These are phyloP conservation scores for Xylariaceae sp. DNA, from an alignment of 2,329 filamentous ascomycete species.

Conservation along the genomic window DNA sequence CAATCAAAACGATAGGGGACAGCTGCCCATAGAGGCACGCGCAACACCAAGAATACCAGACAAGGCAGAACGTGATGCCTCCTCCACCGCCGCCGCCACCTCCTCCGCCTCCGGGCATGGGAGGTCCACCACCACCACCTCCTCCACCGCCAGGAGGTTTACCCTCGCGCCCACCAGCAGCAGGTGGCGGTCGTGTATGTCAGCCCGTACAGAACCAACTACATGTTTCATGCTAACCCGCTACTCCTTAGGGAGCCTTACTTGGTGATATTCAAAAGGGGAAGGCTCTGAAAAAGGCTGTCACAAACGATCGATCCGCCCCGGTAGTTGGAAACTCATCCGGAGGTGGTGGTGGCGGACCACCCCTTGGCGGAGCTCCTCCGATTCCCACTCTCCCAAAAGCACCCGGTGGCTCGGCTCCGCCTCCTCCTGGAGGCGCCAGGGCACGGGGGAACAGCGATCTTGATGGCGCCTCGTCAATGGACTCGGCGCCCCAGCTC, in stretches of 20 bases:
- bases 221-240: constrained; percentile 17
- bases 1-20: not conserved
- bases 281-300: constrained; percentile 73
- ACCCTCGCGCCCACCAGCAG: constrained; percentile 56
- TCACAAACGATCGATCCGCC: constrained; percentile 89
- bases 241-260: constrained; percentile 67
- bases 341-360: constrained; percentile 54
- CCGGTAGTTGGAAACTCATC: constrained; percentile 62
- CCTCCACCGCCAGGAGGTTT: constrained; percentile 64
- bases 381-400: constrained; percentile 67
- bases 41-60: not conserved
- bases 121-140: constrained; percentile 62
- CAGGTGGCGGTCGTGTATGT: constrained; percentile 60
- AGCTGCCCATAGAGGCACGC: not conserved
- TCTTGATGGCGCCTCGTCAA: constrained; percentile 39
- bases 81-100: constrained; percentile 70
- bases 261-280: constrained; percentile 87
- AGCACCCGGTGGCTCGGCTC: constrained; percentile 59
- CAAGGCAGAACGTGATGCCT: constrained; percentile 36
- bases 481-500: constrained; percentile 72
- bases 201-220: not conserved
- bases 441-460: constrained; percentile 85
- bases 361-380: constrained; percentile 71
- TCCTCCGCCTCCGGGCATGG: constrained; percentile 55
- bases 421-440: constrained; percentile 63